phyloP scores from a whole-genome alignment of 2,329 filamentous ascomycete genomes.

The Chrysoporthe puriensis region DNA sequence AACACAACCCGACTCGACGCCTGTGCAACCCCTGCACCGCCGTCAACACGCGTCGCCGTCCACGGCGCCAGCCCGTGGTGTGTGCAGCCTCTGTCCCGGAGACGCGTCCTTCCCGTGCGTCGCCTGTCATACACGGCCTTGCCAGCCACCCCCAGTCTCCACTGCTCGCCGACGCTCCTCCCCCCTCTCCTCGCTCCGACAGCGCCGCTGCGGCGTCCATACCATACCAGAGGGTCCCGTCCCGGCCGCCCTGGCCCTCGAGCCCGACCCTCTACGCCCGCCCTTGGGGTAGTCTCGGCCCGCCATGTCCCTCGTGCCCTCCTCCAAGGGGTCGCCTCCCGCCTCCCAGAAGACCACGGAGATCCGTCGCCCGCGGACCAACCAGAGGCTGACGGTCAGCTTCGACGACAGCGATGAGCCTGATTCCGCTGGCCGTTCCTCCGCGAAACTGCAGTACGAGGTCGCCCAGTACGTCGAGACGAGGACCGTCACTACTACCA shows the following conservation, averaged over 20 bases:
- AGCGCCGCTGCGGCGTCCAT: background rate
- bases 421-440: slow-evolving; percentile 28
- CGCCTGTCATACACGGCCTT: background rate
- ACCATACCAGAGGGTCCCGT: background rate
- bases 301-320: slow-evolving; percentile 24
- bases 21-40: slow-evolving; percentile 6
- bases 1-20: background rate
- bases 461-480: slow-evolving; percentile 69
- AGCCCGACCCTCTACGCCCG: background rate
- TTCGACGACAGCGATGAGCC: slow-evolving; percentile 39
- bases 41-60: background rate
- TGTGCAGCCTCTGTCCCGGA: background rate
- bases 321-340: slow-evolving; percentile 24
- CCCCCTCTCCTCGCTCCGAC: background rate
- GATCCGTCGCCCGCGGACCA: slow-evolving; percentile 38
- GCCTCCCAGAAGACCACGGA: slow-evolving; percentile 36
- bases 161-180: background rate
- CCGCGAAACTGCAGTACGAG: slow-evolving; percentile 54
- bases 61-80: background rate
- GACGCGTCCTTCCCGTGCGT: slow-evolving; percentile 10
- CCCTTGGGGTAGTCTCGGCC: slow-evolving; percentile 6
- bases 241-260: background rate
- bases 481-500: slow-evolving; percentile 84
- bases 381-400: slow-evolving; percentile 41
- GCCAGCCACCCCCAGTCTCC: background rate